Base-by-base conservation (phyloP, 208 protist species). In the Trichomonas vaginalis region DNA sequence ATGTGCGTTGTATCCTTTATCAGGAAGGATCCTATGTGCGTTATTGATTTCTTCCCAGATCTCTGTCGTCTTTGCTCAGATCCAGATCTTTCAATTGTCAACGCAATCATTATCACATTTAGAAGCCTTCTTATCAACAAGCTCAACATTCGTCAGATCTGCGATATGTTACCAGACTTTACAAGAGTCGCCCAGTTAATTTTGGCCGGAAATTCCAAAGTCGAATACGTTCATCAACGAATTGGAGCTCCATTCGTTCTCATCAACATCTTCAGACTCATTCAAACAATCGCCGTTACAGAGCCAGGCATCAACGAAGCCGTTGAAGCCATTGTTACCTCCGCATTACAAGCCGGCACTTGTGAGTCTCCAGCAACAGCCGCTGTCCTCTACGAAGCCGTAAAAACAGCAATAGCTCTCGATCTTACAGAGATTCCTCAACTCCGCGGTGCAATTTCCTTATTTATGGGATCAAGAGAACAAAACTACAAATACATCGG, bases 21-120 rank as follows among this genome's bases (percentile, higher is more conserved):
- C 40, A 92, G 51, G 86, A 92, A 92, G 27, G 86, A 92, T 39
- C 86, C 86, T 39, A 48, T 45, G 0, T 51, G 45, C 45, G 32
- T 92, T 92, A 32, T 51, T n/a, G 86, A 92, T 14, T 51, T 51
- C 27, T 92, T 92, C 86, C 86, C 86, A 92, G 86, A 92, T n/a
- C 45, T 92, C 6, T 27, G 42, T 32, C 40, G 86, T 14, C 86
- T 92, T 92, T 8, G 48, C 14, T 45, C 23, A 8, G 86, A 92
- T 51, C 86, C 86, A 39, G 86, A 92, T 51, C 45, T 92, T 48
- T 92, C 86, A 15, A 92, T 92, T 32, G 86, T 92, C 45, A 92
- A 92, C n/a, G 4, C 86, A 21, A 45, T 92, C 6, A 27, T 92
- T 39, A 92, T 48, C 15, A 56, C 45, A 9, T 92, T 92, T 9